A percentile compares a stretch with the other conserved stretches of the same genome.
phyloP scores from a whole-genome alignment of 331 rosid genomes.

The Malus hybrid region DNA sequence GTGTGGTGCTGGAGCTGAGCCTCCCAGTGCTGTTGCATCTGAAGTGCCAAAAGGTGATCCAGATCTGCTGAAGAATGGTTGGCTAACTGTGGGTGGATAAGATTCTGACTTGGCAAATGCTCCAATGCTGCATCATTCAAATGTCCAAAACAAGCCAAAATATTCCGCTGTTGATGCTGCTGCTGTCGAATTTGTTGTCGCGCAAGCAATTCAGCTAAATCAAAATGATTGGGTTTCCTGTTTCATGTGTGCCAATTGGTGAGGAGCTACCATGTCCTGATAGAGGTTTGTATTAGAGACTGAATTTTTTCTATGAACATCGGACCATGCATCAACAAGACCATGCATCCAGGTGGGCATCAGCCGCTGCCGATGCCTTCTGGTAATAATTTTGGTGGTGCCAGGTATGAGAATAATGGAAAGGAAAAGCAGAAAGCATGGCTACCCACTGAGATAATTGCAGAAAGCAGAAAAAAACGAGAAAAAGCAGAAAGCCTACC shows the following conservation, averaged over 20 bases:
- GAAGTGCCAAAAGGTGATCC: too few species aligned
- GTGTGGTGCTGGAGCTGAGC: too few species aligned
- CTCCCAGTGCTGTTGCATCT: too few species aligned
- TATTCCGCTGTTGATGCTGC: slow-evolving; percentile 36
- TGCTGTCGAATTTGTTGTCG: slow-evolving; percentile 39
- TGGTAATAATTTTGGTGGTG: too few species aligned
- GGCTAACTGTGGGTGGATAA: slow-evolving; percentile 36
- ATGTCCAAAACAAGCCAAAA: slow-evolving; percentile 26
- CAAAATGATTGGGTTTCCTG: slow-evolving; percentile 33
- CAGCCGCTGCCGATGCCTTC: slow-evolving; percentile 5
- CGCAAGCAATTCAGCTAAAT: slow-evolving; percentile 42
- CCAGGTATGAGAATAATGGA: too few species aligned
- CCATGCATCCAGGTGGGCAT: not conserved
- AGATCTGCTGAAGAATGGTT: not conserved
- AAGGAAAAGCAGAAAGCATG: too few species aligned
- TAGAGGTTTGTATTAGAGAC: slow-evolving; percentile 29
- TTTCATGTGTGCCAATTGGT: slow-evolving; percentile 27
- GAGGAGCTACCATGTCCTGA: slow-evolving; percentile 25
- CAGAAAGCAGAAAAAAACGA: too few species aligned
- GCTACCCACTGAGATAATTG: too few species aligned
- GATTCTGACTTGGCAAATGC: slow-evolving; percentile 34
- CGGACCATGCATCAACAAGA: slow-evolving; percentile 27
- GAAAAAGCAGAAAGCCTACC: too few species aligned
- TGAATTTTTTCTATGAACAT: slow-evolving; percentile 29
- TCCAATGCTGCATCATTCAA: slow-evolving; percentile 36